Base-by-base conservation (phyloP, 345 rosid genomes). In the Garcia nutans region DNA sequence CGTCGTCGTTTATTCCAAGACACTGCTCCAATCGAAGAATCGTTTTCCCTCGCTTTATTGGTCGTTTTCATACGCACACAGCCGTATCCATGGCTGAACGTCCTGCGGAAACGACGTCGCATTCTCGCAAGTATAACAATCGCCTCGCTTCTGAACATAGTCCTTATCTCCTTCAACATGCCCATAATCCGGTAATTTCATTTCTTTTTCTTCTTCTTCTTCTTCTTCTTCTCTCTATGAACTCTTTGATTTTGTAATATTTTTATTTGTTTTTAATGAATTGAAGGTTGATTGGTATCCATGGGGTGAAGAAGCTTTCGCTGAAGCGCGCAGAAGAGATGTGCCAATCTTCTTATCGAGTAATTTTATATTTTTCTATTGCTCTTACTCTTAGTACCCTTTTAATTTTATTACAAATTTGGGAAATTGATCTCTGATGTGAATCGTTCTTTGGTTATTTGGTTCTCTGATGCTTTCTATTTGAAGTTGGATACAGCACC, bases 401-500 rank as follows among this genome's bases (percentile, higher is more conserved):
- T 59, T 80, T 64, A 10, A 9, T n/a, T 3, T 6, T 52, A 52
- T 26, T 2, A 63, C 81, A 62, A 33, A 60, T 79, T 76, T 58
- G 24, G 6, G 16, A 47, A 45, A 45, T 71, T 15, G 56, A 50
- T 73, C 54, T 23, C 74, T 63, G 58, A 57, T 68, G 24, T 62
- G 37, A 68, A 68, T 49, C 58, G 71, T 54, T 66, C 83, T 62
- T 79, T 78, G 73, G 60, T 81, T 71, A 41, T 59, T 79, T 85
- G 79, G 52, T 55, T 78, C 33, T 24, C 10, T 49, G 24, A 55
- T 77, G 76, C 42, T 80, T 79, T 77, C 72, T 76, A 61, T 82
- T 83, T 76, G 82, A 92, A 95, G 97, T 95, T 82, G 97, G 99
- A 82, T 95, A 93, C 91, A 93, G 97, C 88, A 95, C 97, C 44